Evolutionary conservation across 2,329 filamentous ascomycete genomes (phyloP).

Genomic region (Pseudocercospora fuligena): DNA sequence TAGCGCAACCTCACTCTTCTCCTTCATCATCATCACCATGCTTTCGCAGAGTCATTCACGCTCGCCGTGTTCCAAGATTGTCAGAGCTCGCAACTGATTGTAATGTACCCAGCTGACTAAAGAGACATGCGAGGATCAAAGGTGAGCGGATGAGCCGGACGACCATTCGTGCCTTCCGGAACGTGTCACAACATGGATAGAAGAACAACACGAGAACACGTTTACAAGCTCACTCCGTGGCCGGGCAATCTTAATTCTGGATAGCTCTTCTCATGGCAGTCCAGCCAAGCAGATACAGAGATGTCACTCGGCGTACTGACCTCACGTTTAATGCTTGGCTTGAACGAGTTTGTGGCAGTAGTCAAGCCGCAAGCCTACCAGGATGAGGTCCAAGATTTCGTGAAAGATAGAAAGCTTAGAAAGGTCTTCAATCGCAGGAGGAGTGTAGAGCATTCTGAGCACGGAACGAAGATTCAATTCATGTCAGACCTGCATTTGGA

Average conservation of each 20-base stretch:
- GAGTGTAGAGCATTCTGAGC: neutral
- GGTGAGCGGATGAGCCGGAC: neutral
- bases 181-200: neutral
- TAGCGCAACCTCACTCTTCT: no score
- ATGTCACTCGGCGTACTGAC: neutral
- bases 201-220: neutral
- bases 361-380: neutral
- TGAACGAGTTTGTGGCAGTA: neutral
- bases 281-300: neutral
- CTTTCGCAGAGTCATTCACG: no score
- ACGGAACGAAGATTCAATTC: constrained; percentile 39
- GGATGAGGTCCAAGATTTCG: neutral
- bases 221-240: neutral
- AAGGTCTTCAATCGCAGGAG: neutral
- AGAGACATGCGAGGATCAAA: neutral
- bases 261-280: neutral
- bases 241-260: neutral
- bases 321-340: neutral
- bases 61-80: no score
- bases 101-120: neutral
- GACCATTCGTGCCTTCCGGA: neutral
- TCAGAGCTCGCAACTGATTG: no score
- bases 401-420: neutral
- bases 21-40: no score
- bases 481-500: constrained; percentile 60